Evolutionary conservation across 257 asterid genomes (phyloP), one percentile per base, ranked within the genome.

Genomic region (Capsicum baccatum): DNA sequence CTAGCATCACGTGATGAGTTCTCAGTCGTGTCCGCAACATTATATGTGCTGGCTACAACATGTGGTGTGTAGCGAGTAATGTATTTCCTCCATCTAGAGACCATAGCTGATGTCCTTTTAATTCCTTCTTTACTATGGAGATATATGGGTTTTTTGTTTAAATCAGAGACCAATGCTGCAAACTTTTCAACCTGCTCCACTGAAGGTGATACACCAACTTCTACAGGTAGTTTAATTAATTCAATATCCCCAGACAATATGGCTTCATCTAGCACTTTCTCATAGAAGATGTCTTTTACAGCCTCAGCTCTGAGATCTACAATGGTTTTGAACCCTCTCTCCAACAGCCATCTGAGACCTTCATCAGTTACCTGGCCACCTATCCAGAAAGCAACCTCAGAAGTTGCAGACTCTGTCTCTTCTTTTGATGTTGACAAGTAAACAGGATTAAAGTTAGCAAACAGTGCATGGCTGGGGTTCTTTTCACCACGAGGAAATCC

Each of bases 281-380:
- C 92, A 85, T 91, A 94, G 88, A 97, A 95, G 56, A 86, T 88
- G 85, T 97, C 99, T 90, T 93, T 97, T 85, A 95, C 97, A 67
- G 81, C 87, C 92, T 97, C 99, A 33, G 96, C 98, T 87, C 98
- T 92, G 82, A 97, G 97, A 89, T 97, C 99, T 56, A 97, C 90
- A 85, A 97, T 87, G 52, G 97, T 97, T 91, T 87, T 89, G 86
- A 95, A 95, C 50, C 98, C 99, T 74, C 91, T 93, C 74, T 90
- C 96, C 83, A 94, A 82, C 52, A 97, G 91, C 98, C 98, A 97
- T 80, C 83, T 85, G 83, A 97, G 87, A 85, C 99, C 93, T 85
- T 95, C 99, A 83, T 95, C 99, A 1, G 97, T 95, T 84, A 95
- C 97, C 90, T 97, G 99, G 69, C 98, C 89, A 83, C 99, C 99